Base-by-base conservation (phyloP, 2,329 filamentous ascomycete genomes). In the Ilyonectria sp. region DNA sequence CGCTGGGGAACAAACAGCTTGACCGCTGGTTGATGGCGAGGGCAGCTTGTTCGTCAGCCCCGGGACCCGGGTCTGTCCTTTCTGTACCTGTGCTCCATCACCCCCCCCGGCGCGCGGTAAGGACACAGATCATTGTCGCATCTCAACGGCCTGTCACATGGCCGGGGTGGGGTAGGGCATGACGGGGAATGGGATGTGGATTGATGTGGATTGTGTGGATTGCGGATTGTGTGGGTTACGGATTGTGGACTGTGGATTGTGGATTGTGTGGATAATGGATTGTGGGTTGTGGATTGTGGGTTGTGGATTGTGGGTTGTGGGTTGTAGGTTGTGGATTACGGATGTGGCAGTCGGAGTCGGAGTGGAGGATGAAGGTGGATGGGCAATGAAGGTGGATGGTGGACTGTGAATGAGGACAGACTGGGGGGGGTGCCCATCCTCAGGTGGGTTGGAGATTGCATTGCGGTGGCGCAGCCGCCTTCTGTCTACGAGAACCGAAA, bases 21-120 rank as follows among this genome's bases (percentile, higher is more conserved):
- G 72, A 74, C 72, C 72, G 72, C 72, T 63, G 73, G 67, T 75
- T 74, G 71, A 63, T 71, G 52, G 56, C 65, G 33, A 35, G 50
- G 56, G 47, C 53, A 69, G 49, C 60, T 60, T 62, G 53, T 43
- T 71, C 47, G 65, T 61, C 23, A 40, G 58, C 46, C 65, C 53
- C 52, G 63, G 55, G 67, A 69, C 69, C 65, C 60, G 65, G 63
- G 62, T 65, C 67, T 69, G 69, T 65, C 57, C 60, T 64, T 47
- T 26, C 11, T 29, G 10, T 40, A 9, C 21, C 52, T 70, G 53
- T 66, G 59, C 69, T 52, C 67, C 72, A 61, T 69, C 63, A 47
- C 56, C 60, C 68, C 21, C 68, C 21, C 59, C 37, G 59, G 23
- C 17, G 47, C 63, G 62, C 65, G 69, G 71, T 73, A 74, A 72